A percentile compares a stretch with the other conserved stretches of the same genome.
Conservation (phyloP, 2,329 filamentous ascomycete genomes). For the Aphanoascus verrucosus region DNA sequence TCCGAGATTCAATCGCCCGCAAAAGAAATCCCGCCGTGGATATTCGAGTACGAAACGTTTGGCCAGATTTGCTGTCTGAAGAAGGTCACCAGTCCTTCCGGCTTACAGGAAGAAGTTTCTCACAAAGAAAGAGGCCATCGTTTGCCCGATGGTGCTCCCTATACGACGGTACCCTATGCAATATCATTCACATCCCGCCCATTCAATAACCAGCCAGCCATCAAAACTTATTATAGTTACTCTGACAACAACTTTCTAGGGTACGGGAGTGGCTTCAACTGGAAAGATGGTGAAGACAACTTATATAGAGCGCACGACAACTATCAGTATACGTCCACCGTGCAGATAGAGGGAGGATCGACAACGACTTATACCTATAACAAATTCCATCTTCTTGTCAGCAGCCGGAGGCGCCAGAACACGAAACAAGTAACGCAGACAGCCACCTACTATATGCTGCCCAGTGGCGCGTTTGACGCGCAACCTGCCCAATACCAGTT, state of each 20-base stretch:
- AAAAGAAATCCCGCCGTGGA: neutral
- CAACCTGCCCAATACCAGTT: constrained; percentile 8
- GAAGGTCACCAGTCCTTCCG: neutral
- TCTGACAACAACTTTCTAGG: constrained; percentile 5
- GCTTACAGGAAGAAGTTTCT: neutral
- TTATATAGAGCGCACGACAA: neutral
- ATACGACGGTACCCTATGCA: neutral
- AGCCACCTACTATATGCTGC: neutral
- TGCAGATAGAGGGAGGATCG: neutral
- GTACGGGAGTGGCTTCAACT: constrained; percentile 2
- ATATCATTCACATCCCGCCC: neutral
- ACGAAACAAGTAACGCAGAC: neutral
- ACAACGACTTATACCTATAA: constrained; percentile 9
- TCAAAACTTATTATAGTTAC: constrained; percentile 3
- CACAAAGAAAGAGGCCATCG: neutral
- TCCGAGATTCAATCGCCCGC: neutral
- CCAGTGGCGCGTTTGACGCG: neutral
- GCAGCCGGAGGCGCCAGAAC: neutral
- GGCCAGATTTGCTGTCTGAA: neutral
- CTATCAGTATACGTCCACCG: constrained; percentile 8
- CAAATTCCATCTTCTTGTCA: constrained; percentile 7
- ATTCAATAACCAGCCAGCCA: neutral
- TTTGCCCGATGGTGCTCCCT: constrained; percentile 1
- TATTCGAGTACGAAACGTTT: neutral
- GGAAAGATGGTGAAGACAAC: constrained; percentile 9